Conservation (phyloP, 768 basidiomycete species). For the Xerocomellus intermedius region DNA sequence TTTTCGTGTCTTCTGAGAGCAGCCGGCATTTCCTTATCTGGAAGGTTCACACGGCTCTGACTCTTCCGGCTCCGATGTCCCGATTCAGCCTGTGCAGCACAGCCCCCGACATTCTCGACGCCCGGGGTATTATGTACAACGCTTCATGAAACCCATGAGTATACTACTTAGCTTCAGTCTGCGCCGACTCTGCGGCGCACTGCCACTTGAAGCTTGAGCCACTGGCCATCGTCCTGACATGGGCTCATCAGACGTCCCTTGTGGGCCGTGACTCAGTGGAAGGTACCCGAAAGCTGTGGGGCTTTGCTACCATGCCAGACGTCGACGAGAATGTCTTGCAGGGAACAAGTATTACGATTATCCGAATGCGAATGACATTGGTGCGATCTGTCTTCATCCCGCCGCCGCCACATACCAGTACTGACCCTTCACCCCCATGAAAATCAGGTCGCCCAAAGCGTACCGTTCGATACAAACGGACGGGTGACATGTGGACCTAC, state of each 20-base stretch:
- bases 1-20: neutral
- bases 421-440: slow-evolving; percentile 10
- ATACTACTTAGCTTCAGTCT: slow-evolving; percentile 15
- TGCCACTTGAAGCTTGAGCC: slow-evolving; percentile 2
- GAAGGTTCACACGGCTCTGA: neutral
- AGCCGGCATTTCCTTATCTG: neutral
- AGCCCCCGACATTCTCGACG: neutral
- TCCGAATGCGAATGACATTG: slow-evolving; percentile 37
- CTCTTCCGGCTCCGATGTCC: too few relatives aligned
- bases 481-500: slow-evolving; percentile 60
- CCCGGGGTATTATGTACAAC: slow-evolving; percentile 34
- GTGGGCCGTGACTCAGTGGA: slow-evolving; percentile 61
- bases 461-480: slow-evolving; percentile 55
- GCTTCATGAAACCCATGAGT: slow-evolving; percentile 45
- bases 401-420: too few relatives aligned
- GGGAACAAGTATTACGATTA: slow-evolving; percentile 62
- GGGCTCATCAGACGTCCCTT: slow-evolving; percentile 40
- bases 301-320: neutral
- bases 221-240: slow-evolving; percentile 13
- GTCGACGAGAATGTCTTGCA: slow-evolving; percentile 21
- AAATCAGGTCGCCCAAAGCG: slow-evolving; percentile 49
- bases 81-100: neutral
- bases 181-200: neutral
- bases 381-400: slow-evolving; percentile 24
- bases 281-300: slow-evolving; percentile 39